Base-by-base conservation (phyloP, 805 yeast genomes). In the Kuraishia piskuri region DNA sequence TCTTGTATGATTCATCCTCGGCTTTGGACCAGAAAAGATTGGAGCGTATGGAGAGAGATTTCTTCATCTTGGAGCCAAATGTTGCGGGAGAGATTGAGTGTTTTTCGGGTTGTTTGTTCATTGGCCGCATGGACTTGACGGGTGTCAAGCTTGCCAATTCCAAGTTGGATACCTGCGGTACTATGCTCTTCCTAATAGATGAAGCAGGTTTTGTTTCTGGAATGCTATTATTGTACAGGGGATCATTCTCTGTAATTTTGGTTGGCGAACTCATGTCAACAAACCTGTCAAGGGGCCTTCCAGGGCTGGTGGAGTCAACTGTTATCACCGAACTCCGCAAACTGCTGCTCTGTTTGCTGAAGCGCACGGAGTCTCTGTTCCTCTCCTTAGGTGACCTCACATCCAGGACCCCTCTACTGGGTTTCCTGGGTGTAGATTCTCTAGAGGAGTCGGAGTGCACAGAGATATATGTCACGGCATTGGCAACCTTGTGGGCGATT, bases 31-130 rank as follows among this genome's bases (percentile, higher is more conserved):
- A 55, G 52, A 57, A 57, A 9, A 64, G 52, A 17, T 62, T 57
- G 22, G 68, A 64, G 51, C 68, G 56, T 40, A 67, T 57, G 4
- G 69, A 65, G 5, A 66, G 62, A 2, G 69, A 65, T 54, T 67
- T 68, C 23, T 37, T 45, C 25, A 53, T n/a, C 47, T 45, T 45
- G 22, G 47, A 21, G 22, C 40, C 40, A 31, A 31, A 31, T 31
- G 40, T 31, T 7, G 40, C 40, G 3, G 40, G 40, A 31, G 40
- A 31, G 8, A 31, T 31, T 12, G 9, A n/a, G 17, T 31, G 40
- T n/a, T 31, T 31, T 10, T 31, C 40, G 17, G 40, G 40, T 31
- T 31, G 7, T 31, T 31, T 31, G 40, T 8, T 6, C 40, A 12
- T 5, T 31, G 40, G 8, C 17, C 14, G 40, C 14, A 12, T 10